These are phyloP conservation scores for Coniferiporia sulphurascens DNA, from an alignment of 1,284 basidiomycete genomes.

Conservation along the genomic window DNA sequence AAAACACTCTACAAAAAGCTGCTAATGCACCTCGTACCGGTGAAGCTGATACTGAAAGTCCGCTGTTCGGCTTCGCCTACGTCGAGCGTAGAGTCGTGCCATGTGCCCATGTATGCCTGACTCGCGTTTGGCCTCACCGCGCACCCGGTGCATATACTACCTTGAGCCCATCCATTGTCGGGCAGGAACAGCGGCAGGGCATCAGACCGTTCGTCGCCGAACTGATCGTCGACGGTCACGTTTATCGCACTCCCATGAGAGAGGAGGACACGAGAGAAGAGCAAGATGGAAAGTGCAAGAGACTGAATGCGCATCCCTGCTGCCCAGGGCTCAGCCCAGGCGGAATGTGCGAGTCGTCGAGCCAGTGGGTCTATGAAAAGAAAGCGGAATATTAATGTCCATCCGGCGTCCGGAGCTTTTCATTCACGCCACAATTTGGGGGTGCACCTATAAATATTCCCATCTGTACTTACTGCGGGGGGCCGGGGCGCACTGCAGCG, in stretches of 20 bases:
- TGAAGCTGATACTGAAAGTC: background rate
- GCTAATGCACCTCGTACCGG: background rate
- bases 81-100: conserved; percentile 3
- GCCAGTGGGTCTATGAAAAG: background rate
- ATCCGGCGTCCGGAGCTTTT: background rate
- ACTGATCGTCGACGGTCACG: conserved; percentile 40
- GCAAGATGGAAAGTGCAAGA: background rate
- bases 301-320: background rate
- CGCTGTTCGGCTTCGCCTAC: background rate
- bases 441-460: background rate
- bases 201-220: conserved; percentile 32
- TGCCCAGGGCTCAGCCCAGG: background rate
- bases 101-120: background rate
- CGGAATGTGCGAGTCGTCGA: background rate
- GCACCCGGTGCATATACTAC: conserved; percentile 24
- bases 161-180: conserved; percentile 27
- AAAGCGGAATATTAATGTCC: background rate
- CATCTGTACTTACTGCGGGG: too few relatives aligned
- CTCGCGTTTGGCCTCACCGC: conserved; percentile 24
- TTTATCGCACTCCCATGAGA: conserved; percentile 24
- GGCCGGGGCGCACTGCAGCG: background rate
- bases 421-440: background rate
- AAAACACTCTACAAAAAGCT: background rate
- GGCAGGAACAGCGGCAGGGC: conserved; percentile 26
- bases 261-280: background rate